Evolutionary conservation across 345 rosid genomes (phyloP), one percentile per base, ranked within the genome.

Genomic region (Eucalyptus coolabah): DNA sequence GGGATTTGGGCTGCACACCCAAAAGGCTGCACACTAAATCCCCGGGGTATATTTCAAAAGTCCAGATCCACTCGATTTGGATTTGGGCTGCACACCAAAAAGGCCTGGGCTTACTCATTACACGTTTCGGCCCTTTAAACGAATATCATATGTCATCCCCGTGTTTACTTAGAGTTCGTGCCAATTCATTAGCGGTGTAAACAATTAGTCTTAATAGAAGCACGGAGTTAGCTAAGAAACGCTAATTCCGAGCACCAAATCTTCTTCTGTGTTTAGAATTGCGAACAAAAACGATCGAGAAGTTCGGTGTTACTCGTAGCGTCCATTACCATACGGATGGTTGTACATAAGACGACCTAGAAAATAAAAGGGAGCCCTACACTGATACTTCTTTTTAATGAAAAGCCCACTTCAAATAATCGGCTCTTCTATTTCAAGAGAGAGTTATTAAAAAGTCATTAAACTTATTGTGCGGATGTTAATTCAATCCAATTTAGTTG

Each of bases 291-390:
- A 56, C 30, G 14, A 56, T 56, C 30, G 1, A 9, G 30, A 56
- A 56, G 30, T 56, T 56, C 3, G 63, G 63, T 24, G 30, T 56
- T 56, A 56, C 63, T 10, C 6, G 63, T 24, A 9, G 63, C 30
- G 0, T 56, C 0, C 30, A 0, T 56, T 10, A 24, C 28, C 63
- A 26, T 56, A 56, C 1, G 30, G 63, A 56, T 24, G 30, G 21
- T 24, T 56, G 30, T 56, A 24, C 63, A 10, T 10, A 10, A 56
- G 63, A 56, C 13, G 63, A 24, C 30, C 28, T 56, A 56, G 30
- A 56, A 56, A 56, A 56, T 56, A 24, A 56, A 56, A 56, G 0
- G 67, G 32, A 60, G 15, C 67, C 6, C 1, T 60, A 28, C n/a
- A 60, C n/a, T 12, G 7, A 12, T 28, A 0, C 0, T 12, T 28